Evolutionary conservation across 176 grass and related monocot genomes (phyloP).

Genomic region (Thalia dealbata): DNA sequence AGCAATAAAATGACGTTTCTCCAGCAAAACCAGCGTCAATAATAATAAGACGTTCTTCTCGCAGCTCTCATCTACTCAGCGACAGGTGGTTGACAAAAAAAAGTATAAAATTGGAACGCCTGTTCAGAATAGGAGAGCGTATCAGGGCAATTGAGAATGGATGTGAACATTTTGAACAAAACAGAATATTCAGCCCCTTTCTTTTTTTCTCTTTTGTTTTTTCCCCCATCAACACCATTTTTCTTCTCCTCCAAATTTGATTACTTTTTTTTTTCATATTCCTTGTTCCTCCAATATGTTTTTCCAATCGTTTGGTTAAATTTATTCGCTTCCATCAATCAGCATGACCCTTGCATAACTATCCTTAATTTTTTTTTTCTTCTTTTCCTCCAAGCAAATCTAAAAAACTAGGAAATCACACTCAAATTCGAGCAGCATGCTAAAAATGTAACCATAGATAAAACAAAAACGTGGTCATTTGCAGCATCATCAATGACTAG

Average conservation of each 20-base stretch:
- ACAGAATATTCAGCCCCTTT: not conserved
- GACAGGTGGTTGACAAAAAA: not conserved
- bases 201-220: not conserved
- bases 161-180: no score
- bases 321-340: not conserved
- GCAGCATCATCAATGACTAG: not conserved
- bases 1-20: not conserved
- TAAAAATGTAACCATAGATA: not conserved
- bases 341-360: not conserved
- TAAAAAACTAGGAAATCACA: no score
- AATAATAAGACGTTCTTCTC: no score
- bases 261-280: conserved; percentile 5
- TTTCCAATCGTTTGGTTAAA: not conserved
- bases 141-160: not conserved
- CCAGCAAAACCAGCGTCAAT: not conserved
- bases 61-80: not conserved
- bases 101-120: not conserved
- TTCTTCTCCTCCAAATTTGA: not conserved
- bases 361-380: not conserved
- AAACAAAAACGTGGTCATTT: not conserved
- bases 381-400: no score
- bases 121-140: not conserved
- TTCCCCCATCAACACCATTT: not conserved
- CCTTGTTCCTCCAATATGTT: not conserved
- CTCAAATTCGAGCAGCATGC: not conserved